Evolutionary conservation across 163 green algal genomes (phyloP), one percentile per base, ranked within the genome.

Genomic region (Coccomyxa subellipsoidea): DNA sequence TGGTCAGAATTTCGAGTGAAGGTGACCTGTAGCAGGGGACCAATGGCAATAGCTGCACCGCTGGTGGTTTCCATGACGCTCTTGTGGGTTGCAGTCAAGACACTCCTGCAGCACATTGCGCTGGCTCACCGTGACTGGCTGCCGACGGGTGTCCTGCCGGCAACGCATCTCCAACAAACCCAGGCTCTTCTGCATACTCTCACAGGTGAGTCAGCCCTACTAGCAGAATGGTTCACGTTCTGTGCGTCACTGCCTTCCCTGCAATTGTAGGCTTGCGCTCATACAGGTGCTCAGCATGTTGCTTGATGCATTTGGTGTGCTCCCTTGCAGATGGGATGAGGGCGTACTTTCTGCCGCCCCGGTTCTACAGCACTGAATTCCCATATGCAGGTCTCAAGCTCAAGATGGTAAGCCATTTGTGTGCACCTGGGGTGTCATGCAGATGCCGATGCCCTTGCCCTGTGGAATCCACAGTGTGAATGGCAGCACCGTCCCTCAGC

Each of bases 281-380:
- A n/a, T n/a, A n/a, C n/a, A n/a, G n/a, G n/a, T n/a, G n/a, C n/a
- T n/a, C n/a, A n/a, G n/a, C n/a, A n/a, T n/a, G n/a, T n/a, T 73
- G 66, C 8, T 73, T 32, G 29, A 73, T 73, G 32, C 29, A 10
- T n/a, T 73, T n/a, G 1, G 4, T 1, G 31, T 4, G 29, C 1
- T n/a, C 1, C 1, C 66, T 73, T 73, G 69, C 83, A 87, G 82
- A 88, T 37, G 73, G 76, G 34, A 88, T 93, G 85, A 85, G 80
- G 29, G 69, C 66, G 4, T 93, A 93, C 83, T 89, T 93, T 35
- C 69, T 87, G 31, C 82, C 85, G 34, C 80, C 83, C 4, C 83
- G 90, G 53, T 93, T 93, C 69, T 93, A 93, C 82, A 86, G 72
- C 34, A 72, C 66, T 0, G 80, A 85, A 36, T 93, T 91, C 83